Percentiles rank a stretch among this genome's conserved stretches.
Evolutionary conservation across 148 eudicot genomes (phyloP).

Genomic region (Fagopyrum tataricum): DNA sequence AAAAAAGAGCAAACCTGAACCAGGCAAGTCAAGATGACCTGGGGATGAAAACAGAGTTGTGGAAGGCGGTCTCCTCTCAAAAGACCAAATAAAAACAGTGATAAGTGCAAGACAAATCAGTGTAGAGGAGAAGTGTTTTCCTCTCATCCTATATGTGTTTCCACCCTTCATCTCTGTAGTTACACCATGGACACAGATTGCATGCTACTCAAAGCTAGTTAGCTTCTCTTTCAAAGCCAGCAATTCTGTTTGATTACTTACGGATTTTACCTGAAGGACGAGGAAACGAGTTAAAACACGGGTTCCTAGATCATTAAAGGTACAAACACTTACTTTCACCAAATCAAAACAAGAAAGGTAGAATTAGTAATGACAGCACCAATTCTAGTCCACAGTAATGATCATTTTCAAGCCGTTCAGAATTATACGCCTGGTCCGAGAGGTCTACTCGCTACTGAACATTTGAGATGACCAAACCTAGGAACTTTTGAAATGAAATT

Average conservation of each 20-base stretch:
- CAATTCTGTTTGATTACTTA: background rate
- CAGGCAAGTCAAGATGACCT: conserved; percentile 41
- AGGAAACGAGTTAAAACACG: background rate
- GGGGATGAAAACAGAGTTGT: conserved; percentile 24
- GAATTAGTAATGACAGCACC: background rate
- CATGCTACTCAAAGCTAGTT: conserved; percentile 4
- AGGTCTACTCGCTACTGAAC: background rate
- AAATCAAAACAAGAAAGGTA: background rate
- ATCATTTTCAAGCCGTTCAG: background rate
- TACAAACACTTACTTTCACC: background rate
- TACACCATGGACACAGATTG: background rate
- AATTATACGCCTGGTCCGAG: background rate
- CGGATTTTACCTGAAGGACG: background rate
- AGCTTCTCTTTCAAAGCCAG: background rate
- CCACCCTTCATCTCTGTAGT: conserved; percentile 16
- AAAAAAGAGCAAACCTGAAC: conserved; percentile 38
- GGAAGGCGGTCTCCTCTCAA: conserved; percentile 48
- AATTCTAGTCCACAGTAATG: background rate
- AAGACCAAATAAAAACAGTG: conserved; percentile 61
- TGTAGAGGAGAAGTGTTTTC: conserved; percentile 45
- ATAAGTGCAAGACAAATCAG: conserved; percentile 41
- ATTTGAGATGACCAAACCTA: background rate
- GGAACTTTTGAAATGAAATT: background rate
- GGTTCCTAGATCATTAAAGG: background rate
- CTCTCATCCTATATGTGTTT: conserved; percentile 39